These are phyloP conservation scores for Hypoxylon sp. DNA, from an alignment of 2,329 filamentous ascomycete genomes.

Conservation along the genomic window DNA sequence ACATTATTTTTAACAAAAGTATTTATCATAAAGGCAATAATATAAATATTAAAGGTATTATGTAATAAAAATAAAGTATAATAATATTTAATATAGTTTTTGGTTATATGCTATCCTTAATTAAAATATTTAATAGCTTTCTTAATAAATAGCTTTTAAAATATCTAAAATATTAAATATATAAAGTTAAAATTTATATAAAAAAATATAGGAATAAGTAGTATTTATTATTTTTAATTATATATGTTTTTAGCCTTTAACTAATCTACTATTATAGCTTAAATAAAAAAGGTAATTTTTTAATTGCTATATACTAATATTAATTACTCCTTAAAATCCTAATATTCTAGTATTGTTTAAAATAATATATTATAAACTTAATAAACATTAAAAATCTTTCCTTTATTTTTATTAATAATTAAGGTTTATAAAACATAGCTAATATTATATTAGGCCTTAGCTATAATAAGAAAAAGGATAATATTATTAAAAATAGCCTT, in stretches of 20 bases:
- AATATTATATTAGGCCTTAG: too few relatives aligned
- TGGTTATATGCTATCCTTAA: background rate
- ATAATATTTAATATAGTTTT: background rate
- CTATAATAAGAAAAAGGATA: too few relatives aligned
- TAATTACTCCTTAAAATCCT: conserved; percentile 4
- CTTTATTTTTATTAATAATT: too few relatives aligned
- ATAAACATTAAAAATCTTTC: background rate
- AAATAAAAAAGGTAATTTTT: conserved; percentile 7
- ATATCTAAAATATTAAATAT: background rate
- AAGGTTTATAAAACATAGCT: too few relatives aligned
- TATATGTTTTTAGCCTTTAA: background rate
- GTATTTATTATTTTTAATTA: conserved; percentile 14
- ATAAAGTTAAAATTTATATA: conserved; percentile 6
- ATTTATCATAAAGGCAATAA: background rate
- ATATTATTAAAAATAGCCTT: too few relatives aligned
- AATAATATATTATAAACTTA: conserved; percentile 6
- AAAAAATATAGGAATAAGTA: background rate
- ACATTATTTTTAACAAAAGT: background rate
- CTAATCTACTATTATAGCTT: background rate
- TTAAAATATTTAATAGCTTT: background rate
- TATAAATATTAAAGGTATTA: background rate
- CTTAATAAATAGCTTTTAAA: background rate
- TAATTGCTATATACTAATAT: background rate
- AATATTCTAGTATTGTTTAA: background rate
- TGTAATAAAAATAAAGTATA: background rate